These are phyloP conservation scores for Trichoderma parareesei DNA, from an alignment of 495 filamentous ascomycete species.

Conservation along the genomic window DNA sequence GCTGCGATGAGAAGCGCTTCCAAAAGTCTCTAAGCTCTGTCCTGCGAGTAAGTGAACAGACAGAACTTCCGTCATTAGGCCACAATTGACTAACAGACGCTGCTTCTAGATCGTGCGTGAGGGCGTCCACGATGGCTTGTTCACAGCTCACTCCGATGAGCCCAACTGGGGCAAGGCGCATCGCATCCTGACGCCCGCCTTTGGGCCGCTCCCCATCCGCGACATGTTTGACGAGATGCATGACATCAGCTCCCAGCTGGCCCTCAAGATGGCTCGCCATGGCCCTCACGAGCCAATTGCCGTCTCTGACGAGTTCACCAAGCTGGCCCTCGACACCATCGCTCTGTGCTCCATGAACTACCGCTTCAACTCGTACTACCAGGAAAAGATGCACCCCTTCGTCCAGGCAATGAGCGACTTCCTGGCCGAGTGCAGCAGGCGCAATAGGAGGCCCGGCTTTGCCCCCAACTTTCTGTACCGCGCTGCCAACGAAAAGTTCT, in stretches of 20 bases:
- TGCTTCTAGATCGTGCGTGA: slow-evolving; percentile 34
- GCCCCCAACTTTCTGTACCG: slow-evolving; percentile 38
- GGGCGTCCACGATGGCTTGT: slow-evolving; percentile 47
- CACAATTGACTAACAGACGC: neutral
- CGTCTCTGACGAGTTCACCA: slow-evolving; percentile 56
- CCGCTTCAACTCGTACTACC: slow-evolving; percentile 63
- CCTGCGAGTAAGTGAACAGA: slow-evolving; percentile 13
- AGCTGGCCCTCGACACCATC: slow-evolving; percentile 59
- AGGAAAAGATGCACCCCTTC: slow-evolving; percentile 51
- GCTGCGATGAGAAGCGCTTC: slow-evolving; percentile 46
- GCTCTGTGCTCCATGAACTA: slow-evolving; percentile 60
- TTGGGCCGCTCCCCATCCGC: slow-evolving; percentile 54
- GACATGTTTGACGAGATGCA: slow-evolving; percentile 59
- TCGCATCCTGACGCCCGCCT: slow-evolving; percentile 49
- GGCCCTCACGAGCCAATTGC: slow-evolving; percentile 44
- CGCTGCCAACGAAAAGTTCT: slow-evolving; percentile 38
- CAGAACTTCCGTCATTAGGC: slow-evolving; percentile 32
- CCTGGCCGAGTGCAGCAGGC: slow-evolving; percentile 40
- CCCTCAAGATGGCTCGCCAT: slow-evolving; percentile 57
- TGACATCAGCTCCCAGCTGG: slow-evolving; percentile 55
- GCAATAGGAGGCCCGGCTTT: slow-evolving; percentile 37
- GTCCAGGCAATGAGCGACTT: slow-evolving; percentile 47
- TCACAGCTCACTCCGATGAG: slow-evolving; percentile 47
- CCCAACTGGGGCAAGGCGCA: slow-evolving; percentile 57
- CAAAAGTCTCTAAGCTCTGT: slow-evolving; percentile 14